Evolutionary conservation across 176 grass and related monocot species (phyloP).

Genomic region (Paspalum vaginatum): DNA sequence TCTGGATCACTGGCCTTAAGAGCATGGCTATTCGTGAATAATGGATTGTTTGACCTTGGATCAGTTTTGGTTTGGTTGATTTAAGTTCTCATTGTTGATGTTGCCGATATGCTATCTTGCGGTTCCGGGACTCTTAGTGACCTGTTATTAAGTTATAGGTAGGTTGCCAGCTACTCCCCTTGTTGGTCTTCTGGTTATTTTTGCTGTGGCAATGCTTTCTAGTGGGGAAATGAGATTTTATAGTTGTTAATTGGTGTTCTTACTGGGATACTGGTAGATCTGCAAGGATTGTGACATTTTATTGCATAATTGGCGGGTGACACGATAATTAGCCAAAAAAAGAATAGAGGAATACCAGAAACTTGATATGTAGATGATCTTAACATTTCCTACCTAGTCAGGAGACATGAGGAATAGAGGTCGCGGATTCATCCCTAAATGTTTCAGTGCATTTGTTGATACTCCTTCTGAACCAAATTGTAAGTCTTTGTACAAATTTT

Average conservation of each 20-base stretch:
- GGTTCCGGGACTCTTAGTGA: background rate
- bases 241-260: background rate
- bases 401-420: constrained; percentile 1
- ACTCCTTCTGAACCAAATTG: too few species aligned
- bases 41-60: constrained; percentile 3
- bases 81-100: background rate
- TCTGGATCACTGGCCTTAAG: constrained; percentile 8
- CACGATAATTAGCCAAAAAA: background rate
- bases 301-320: background rate
- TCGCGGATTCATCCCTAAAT: background rate
- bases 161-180: background rate
- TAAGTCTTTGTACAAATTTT: too few species aligned
- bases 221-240: background rate
- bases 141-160: constrained; percentile 29
- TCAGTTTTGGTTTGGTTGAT: background rate
- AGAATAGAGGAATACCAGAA: constrained; percentile 5
- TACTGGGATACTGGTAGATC: background rate
- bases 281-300: background rate
- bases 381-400: constrained; percentile 5
- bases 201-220: constrained; percentile 22
- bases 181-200: constrained; percentile 27
- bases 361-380: background rate
- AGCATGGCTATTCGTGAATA: constrained; percentile 15
- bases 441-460: constrained; percentile 9
- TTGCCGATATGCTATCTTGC: background rate